Evolutionary conservation across 73 alveolate genomes (phyloP), one percentile per base, ranked within the genome.

Genomic region (Durusdinium trenchii): DNA sequence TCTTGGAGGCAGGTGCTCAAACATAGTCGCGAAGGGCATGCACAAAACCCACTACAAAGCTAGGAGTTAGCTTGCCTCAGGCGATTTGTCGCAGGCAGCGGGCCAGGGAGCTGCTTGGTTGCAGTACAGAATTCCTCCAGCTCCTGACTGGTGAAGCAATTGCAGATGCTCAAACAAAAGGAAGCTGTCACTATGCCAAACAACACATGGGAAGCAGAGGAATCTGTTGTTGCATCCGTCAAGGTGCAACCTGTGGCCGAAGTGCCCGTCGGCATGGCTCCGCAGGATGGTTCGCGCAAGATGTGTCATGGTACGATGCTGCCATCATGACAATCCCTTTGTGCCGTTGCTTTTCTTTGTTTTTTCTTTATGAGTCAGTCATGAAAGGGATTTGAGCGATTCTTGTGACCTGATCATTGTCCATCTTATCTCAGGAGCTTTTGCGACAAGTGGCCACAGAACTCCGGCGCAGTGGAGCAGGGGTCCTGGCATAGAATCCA

Each of bases 231-330:
- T 60, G 18, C 38, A 46, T 81, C 42, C 36, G 32, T 38, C 35
- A 57, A 91, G 98, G 98, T 61, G 38, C 69, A 28, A 32, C 69
- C 98, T 52, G 57, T 50, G 64, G 60, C 98, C 35, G 90, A 91
- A 48, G 89, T 91, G 43, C 98, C 98, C 32, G 98, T 91, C 12
- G 98, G 98, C 57, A 76, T 91, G 98, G 98, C 98, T 10, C 43
- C 98, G 32, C 98, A 91, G 98, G 98, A 1, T 32, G 79, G 36
- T 64, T 30, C 79, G 18, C 1, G 79, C 45, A 64, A 43, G 2
- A 32, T 26, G 79, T 43, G 2, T 43, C 20, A 40, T 43, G 23
- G 12, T 23, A 57, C 12, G 23, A 16, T 12, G 23, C 12, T 57
- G 12, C 12, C 12, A 57, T 57, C 32, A 57, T 57, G 69, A 23